Conservation (phyloP, 2,329 filamentous ascomycete species). For the Aspergillus niger region DNA sequence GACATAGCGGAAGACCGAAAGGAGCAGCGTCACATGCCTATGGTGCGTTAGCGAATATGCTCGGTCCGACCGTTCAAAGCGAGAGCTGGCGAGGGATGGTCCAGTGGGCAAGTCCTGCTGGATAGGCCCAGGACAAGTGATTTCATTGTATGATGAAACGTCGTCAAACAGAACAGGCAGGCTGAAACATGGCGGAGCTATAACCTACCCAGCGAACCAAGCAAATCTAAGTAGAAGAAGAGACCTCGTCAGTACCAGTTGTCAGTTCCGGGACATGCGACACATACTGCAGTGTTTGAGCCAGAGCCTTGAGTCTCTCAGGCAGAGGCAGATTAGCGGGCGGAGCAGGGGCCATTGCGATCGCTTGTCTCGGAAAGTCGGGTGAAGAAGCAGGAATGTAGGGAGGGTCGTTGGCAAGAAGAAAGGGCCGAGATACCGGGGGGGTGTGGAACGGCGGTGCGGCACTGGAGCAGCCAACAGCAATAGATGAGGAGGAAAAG, state of each 20-base stretch:
- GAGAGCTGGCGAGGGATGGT: conserved; percentile 10
- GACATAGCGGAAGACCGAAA: conserved; percentile 78
- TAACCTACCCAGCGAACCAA: conserved; percentile 78
- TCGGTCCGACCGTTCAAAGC: conserved; percentile 1
- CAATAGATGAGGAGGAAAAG: conserved; percentile 4
- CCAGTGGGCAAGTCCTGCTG: neutral
- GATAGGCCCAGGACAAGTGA: neutral
- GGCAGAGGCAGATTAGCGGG: conserved; percentile 67
- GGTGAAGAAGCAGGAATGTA: conserved; percentile 4
- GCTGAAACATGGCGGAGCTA: conserved; percentile 14
- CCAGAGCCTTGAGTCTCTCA: conserved; percentile 75
- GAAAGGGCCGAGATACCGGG: conserved; percentile 1
- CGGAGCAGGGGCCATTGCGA: conserved; percentile 72
- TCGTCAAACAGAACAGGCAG: neutral
- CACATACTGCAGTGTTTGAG: conserved; percentile 88
- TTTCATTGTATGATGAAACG: neutral
- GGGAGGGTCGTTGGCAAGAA: neutral
- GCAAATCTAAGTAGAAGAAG: conserved; percentile 50
- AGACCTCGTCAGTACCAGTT: conserved; percentile 36
- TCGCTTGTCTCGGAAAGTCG: neutral
- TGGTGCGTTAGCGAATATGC: conserved; percentile 29
- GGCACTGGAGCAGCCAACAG: neutral
- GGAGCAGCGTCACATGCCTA: conserved; percentile 83
- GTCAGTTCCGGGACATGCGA: conserved; percentile 35
- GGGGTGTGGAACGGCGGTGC: conserved; percentile 4